Base-by-base conservation (phyloP, 228 moss, liverwort and hornwort species). In the Sphagnum magellanicum region DNA sequence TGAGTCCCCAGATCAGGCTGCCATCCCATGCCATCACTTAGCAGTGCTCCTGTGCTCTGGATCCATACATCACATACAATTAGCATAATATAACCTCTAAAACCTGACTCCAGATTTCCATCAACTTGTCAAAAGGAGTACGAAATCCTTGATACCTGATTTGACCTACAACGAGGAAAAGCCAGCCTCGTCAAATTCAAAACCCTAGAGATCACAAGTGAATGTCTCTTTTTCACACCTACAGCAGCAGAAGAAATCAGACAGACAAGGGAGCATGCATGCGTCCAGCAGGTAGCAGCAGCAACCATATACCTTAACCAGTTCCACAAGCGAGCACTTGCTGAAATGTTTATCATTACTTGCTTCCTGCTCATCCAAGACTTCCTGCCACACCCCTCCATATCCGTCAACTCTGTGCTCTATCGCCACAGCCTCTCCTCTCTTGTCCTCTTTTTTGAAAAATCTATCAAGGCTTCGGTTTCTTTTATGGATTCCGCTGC, bases 261-360 rank as follows among this genome's bases (percentile, higher is more conserved):
- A 67, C 57, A 78, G 83, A 72, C 12, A 73, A 32, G 32, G 32
- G 32, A 32, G 32, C 32, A 32, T 32, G 32, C 32, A 32, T 32
- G 32, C 79, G 78, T 77, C 79, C 76, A 80, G 72, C 72, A 79
- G 76, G 74, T 81, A 73, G 65, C 77, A 87, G 73, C 78, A 69
- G 32, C 32, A 32, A 83, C 77, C 80, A 83, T 78, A 74, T 90
- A 90, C 90, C 86, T 95, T 95, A 71, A 91, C 84, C 64, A 91
- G 32, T 60, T 80, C 92, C 95, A 70, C 92, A 91, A 67, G 87
- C 73, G 75, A 95, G 90, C 46, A 95, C 95, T 49, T 3, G 32
- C 32, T 3, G 32, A 32, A 2, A 32, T 32, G 32, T 3, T 32
- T 3, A 32, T 32, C 32, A 32, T 32, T 32, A 32, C 32, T 2